Conservation (phyloP, 768 basidiomycete species). For the Macrolepiota fuliginosa region DNA sequence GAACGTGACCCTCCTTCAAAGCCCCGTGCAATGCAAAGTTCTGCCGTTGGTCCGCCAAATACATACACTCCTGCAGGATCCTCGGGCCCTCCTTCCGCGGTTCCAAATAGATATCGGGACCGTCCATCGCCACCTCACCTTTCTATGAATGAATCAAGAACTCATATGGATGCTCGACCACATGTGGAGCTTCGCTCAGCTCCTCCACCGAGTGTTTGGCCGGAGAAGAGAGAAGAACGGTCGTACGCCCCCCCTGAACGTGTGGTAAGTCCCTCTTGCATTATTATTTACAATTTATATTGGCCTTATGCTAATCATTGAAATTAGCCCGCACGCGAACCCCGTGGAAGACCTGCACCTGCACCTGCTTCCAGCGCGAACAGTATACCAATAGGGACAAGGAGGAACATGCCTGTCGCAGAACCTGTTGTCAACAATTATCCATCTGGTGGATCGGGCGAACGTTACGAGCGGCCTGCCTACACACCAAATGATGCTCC, state of each 20-base stretch:
- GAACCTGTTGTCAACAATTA: neutral
- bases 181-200: neutral
- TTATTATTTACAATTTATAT: no score
- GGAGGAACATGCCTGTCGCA: neutral
- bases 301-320: neutral
- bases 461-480: constrained; percentile 6
- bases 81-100: neutral
- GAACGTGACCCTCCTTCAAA: constrained; percentile 9
- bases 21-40: constrained; percentile 10
- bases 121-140: constrained; percentile 9
- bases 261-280: neutral
- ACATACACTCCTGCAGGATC: neutral
- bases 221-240: constrained; percentile 3
- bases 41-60: neutral
- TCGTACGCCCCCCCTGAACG: neutral
- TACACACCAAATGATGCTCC: neutral
- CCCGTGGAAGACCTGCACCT: neutral
- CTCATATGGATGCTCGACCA: neutral
- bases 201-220: neutral
- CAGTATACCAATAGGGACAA: constrained; percentile 9
- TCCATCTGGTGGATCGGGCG: neutral
- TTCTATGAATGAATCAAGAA: neutral
- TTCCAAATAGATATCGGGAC: constrained; percentile 1
- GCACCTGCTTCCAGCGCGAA: constrained; percentile 6
- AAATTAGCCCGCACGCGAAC: neutral